Evolutionary conservation across 2,329 filamentous ascomycete genomes (phyloP), one percentile per base, ranked within the genome.

Genomic region (Fusarium multiceps): DNA sequence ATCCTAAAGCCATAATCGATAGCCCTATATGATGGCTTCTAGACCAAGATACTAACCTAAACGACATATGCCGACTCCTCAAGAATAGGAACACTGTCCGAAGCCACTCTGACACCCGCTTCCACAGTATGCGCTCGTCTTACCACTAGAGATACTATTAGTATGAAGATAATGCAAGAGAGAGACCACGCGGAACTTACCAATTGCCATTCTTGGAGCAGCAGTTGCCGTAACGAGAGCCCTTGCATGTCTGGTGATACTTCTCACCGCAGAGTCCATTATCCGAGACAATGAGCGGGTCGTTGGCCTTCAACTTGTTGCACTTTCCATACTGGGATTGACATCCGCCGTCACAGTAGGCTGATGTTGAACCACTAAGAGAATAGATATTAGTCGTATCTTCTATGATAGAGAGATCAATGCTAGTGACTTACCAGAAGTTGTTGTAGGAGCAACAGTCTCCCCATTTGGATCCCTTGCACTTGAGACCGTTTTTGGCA

Each of bases 371-470:
- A 27, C 58, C 55, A 20, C 55, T 63, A 13, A 32, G 28, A 13
- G 7, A 12, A 16, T 12, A 45, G 7, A 42, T 11, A 30, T 60
- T 16, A 55, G 41, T 49, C 7, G 9, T 4, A 20, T 25, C n/a
- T 21, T n/a, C n/a, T 7, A 20, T 8, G 16, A 2, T 7, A 20
- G 16, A 14, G 20, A 25, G 11, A 7, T 6, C 30, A 14, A 6
- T 14, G 6, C 20, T 16, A 9, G 21, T 28, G 37, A 75, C 77
- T 59, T 63, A 80, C 78, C 78, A 80, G 70, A 69, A 79, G 16
- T 77, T 78, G 42, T 68, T 72, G 40, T 70, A 74, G 3, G 81
- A 82, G 53, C 81, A 83, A 69, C 81, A 82, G 63, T 76, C 74
- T 14, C 79, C 80, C 62, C 75, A 78, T 11, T 40, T 57, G 2